phyloP scores from a whole-genome alignment of 176 grass and related monocot species.

The Musa beccarii region DNA sequence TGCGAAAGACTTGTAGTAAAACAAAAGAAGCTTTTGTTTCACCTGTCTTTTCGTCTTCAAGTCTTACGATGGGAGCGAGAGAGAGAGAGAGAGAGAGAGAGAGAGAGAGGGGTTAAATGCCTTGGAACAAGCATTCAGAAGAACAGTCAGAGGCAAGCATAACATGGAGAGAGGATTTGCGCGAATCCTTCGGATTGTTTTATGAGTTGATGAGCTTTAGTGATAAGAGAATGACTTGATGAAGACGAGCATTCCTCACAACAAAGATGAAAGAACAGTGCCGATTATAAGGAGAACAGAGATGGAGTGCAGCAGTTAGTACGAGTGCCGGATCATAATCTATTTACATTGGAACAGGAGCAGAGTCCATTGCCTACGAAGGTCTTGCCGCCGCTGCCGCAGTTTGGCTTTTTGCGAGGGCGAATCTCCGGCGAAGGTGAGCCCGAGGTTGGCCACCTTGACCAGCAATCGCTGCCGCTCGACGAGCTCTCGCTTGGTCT shows the following conservation, averaged over 20 bases:
- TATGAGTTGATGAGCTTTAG: too few relatives aligned
- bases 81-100: too few relatives aligned
- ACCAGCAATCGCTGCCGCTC: slow-evolving; percentile 17
- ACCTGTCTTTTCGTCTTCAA: too few relatives aligned
- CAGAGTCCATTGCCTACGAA: not conserved
- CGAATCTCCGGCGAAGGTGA: slow-evolving; percentile 26
- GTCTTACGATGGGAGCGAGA: not conserved
- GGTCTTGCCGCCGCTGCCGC: not conserved
- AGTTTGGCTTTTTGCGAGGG: not conserved
- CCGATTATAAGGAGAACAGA: not conserved
- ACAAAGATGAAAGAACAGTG: too few relatives aligned
- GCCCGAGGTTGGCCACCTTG: not conserved
- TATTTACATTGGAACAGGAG: not conserved
- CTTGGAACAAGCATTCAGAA: too few relatives aligned
- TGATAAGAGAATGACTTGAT: not conserved
- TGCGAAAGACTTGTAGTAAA: too few relatives aligned
- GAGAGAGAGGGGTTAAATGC: not conserved
- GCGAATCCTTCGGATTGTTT: too few relatives aligned
- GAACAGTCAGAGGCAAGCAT: too few relatives aligned
- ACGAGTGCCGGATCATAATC: not conserved
- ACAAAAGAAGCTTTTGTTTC: too few relatives aligned
- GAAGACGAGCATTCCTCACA: not conserved
- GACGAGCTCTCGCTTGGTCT: slow-evolving; percentile 63
- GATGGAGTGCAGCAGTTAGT: not conserved
- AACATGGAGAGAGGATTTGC: too few relatives aligned